Base-by-base conservation (phyloP, 257 asterid species). In the Petunia axillaris region DNA sequence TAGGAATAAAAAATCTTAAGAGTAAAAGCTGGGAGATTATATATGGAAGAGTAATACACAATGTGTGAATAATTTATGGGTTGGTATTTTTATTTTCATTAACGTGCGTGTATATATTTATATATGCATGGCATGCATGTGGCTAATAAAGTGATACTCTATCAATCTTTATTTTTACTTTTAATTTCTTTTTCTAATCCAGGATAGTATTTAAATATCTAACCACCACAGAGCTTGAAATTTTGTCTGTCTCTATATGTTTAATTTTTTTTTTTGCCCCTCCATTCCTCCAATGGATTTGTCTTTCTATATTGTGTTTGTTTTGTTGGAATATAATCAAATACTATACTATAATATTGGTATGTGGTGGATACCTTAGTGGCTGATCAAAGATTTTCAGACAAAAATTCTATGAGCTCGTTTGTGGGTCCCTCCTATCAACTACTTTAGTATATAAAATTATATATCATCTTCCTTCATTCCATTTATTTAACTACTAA, bases 81-180 rank as follows among this genome's bases (percentile, higher is more conserved):
- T 25, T 3, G 46, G 25, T 25, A 71, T 71, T 71, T 0, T 10
- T 46, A 46, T 41, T 38, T 39, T 39, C 6, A 44, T 7, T 4
- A 64, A 64, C 39, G 13, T 4, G 13, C 4, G 14, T 2, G 13
- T 4, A 37, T 40, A 8, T 41, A 71, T 10, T 25, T 59, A n/a
- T 57, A 50, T 67, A 80, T 80, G 85, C 79, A 80, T 81, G 81
- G 63, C 59, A 63, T 53, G 82, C 84, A 83, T 64, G 85, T 60
- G 82, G 78, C 78, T 81, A 84, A 25, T 25, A 89, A 87, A 88
- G 89, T 63, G 76, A 80, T 71, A 50, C 50, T 82, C 59, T 89
- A 65, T 75, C 80, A 43, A 55, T 54, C 59, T 35, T 50, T 13
- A 36, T 39, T 36, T 16, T 43, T 63, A 25, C 25, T 25, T 25